A percentile compares a stretch with the other conserved stretches of the same genome.
Conservation (phyloP, 164 flowering plant species). For the Amborella trichopoda region DNA sequence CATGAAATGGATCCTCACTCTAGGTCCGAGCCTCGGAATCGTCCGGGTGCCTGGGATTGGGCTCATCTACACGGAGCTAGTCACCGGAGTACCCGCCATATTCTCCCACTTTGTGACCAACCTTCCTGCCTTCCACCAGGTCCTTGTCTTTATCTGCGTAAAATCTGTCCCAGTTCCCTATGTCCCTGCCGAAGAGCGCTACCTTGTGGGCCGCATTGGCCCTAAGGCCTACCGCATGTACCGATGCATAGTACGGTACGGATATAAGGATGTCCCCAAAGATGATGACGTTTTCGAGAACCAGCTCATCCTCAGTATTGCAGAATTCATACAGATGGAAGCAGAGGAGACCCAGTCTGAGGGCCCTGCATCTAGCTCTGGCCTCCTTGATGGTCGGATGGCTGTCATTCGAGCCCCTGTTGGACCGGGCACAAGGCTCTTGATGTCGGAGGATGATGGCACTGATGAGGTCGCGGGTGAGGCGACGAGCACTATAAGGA, state of each 20-base stretch:
- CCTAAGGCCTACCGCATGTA: constrained; percentile 55
- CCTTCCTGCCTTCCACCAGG: constrained; percentile 59
- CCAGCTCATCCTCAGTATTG: constrained; percentile 48
- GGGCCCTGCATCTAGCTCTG: constrained; percentile 10
- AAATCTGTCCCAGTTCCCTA: constrained; percentile 47
- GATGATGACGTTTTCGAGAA: constrained; percentile 40
- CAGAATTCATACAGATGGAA: constrained; percentile 65
- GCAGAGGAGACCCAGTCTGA: constrained; percentile 25
- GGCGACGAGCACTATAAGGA: constrained; percentile 8
- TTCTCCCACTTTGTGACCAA: constrained; percentile 62
- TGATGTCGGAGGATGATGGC: constrained; percentile 18
- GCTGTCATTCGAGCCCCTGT: constrained; percentile 47
- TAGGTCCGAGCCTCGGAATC: constrained; percentile 61
- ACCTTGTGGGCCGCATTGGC: constrained; percentile 61
- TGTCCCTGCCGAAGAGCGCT: constrained; percentile 37
- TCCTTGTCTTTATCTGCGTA: constrained; percentile 51
- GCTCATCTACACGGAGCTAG: constrained; percentile 55
- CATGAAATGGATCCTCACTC: constrained; percentile 54
- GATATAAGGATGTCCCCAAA: constrained; percentile 49
- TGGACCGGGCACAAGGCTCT: constrained; percentile 31
- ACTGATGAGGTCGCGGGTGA: too few relatives aligned
- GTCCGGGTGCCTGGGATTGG: constrained; percentile 68
- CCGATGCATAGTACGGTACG: constrained; percentile 63
- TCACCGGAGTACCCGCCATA: constrained; percentile 50
- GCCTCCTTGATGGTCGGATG: constrained; percentile 34